Evolutionary conservation across 257 asterid genomes (phyloP), one percentile per base, ranked within the genome.

Genomic region (Gentiana macrophylla): DNA sequence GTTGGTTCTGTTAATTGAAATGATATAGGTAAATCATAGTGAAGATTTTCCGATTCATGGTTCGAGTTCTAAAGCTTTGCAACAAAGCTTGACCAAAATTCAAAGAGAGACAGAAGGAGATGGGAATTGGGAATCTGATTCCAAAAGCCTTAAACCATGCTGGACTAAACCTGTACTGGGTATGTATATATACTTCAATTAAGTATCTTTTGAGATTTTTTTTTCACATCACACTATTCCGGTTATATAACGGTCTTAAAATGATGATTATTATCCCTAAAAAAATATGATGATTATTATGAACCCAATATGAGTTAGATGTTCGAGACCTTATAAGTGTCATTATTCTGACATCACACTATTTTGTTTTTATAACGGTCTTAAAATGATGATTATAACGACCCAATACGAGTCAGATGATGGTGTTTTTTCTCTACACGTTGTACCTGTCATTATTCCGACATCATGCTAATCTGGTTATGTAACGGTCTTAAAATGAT

Each of bases 91-190:
- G 35, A 78, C 64, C 49, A 66, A 80, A 61, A 71, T 78, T 2
- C 57, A 87, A 2, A 76, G 77, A 37, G 92, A 75, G 52, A 73
- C 65, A 15, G 89, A 61, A 49, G 75, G 68, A 15, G 89, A 61
- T 67, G 85, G 83, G 6, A 77, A 78, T 47, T 77, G 90, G 90
- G 80, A 74, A 80, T 82, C 75, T 53, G 94, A 82, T 65, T 94
- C 86, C 5, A 41, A 64, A 62, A 76, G 75, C 37, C 78, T 88
- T 60, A 88, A 76, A 69, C 88, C 81, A 33, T 92, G 99, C 64
- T 88, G 94, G 99, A 67, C 77, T 70, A 92, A 83, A 73, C 91
- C 97, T 3, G 73, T 67, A 59, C 63, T 79, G 59, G 94, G 97
- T 85, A 35, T 72, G 80, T 70, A 33, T 6, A 50, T 15, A 50